A percentile compares a stretch with the other conserved stretches of the same genome.
phyloP scores from a whole-genome alignment of 495 filamentous ascomycete species.

The Sphaerosporella brunnea region DNA sequence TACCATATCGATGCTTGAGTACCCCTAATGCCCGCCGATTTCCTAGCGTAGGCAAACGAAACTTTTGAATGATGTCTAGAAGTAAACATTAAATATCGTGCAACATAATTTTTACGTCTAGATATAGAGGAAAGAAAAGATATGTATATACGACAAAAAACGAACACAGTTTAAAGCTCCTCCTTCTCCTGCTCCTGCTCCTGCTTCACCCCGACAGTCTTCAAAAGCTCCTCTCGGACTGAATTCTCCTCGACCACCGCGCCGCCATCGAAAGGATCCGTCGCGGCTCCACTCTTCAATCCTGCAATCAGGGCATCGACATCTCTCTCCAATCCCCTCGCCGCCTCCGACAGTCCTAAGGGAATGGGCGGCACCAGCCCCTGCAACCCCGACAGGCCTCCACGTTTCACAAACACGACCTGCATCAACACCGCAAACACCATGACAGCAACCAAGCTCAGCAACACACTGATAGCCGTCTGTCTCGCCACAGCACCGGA shows the following conservation, averaged over 20 bases:
- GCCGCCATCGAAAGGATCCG: slow-evolving; percentile 1
- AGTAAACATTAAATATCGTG: no score
- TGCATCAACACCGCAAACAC: slow-evolving; percentile 20
- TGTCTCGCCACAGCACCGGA: slow-evolving; percentile 14
- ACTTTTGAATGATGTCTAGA: no score
- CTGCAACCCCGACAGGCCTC: slow-evolving; percentile 9
- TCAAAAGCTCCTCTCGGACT: slow-evolving; percentile 2
- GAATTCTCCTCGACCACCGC: background rate
- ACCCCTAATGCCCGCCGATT: no score
- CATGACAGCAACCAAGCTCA: slow-evolving; percentile 17
- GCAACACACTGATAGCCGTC: slow-evolving; percentile 15
- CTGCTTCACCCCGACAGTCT: background rate
- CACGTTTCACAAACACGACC: slow-evolving; percentile 20
- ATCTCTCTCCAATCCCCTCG: background rate
- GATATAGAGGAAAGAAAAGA: no score
- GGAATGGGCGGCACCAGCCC: background rate
- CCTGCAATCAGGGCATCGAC: slow-evolving; percentile 3
- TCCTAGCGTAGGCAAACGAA: no score
- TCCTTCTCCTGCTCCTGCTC: background rate
- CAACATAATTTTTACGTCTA: no score
- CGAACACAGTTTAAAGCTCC: background rate
- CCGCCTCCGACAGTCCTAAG: background rate
- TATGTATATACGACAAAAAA: no score
- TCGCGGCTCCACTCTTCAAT: slow-evolving; percentile 1
- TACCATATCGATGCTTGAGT: no score